phyloP scores from a whole-genome alignment of 768 basidiomycete genomes.

The Leccinum uliginosum region DNA sequence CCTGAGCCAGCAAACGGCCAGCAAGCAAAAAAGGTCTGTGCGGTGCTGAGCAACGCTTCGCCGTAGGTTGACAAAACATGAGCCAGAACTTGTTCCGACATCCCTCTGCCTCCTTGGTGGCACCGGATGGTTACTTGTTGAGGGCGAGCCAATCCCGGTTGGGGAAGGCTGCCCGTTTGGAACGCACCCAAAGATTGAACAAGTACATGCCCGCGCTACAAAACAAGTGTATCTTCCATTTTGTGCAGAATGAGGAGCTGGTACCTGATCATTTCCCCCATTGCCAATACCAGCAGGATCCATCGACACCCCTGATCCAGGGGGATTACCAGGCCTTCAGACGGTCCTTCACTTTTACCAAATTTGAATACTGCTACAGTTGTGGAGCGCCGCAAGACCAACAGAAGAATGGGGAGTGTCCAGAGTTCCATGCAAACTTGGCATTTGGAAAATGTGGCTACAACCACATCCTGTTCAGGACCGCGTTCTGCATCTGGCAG shows the following conservation, averaged over 20 bases:
- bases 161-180: not conserved
- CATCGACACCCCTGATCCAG: not conserved
- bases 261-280: not conserved
- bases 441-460: constrained; percentile 3
- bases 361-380: not conserved
- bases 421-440: not conserved
- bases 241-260: not conserved
- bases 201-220: not conserved
- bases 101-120: not conserved
- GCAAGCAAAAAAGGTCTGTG: not conserved
- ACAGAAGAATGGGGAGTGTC: not conserved
- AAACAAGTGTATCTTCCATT: no score
- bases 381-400: not conserved
- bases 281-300: not conserved
- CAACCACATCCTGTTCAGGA: not conserved
- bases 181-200: not conserved
- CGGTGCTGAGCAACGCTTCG: not conserved
- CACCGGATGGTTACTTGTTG: not conserved
- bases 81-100: not conserved
- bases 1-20: not conserved
- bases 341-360: not conserved
- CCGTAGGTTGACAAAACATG: not conserved
- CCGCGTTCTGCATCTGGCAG: constrained; percentile 3
- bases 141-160: not conserved
- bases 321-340: not conserved